Evolutionary conservation across 441 rosid species (phyloP), one percentile per base, ranked within the genome.

Genomic region (Erysimum cheiri): DNA sequence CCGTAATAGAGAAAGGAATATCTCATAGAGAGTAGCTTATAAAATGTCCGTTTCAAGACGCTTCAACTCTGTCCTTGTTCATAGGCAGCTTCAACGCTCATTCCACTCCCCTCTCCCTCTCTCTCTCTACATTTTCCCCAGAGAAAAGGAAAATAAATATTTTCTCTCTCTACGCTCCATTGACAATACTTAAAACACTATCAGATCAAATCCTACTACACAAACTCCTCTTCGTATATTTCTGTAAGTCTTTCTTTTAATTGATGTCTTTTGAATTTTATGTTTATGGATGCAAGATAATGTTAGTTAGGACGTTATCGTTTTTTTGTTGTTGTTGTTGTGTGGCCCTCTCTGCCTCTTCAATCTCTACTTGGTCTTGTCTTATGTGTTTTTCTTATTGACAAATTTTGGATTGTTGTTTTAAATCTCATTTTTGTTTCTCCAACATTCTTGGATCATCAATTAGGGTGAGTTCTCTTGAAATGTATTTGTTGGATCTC

Each of bases 1-100:
- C 78, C 69, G 49, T 44, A 55, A 35, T 37, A 55, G 26, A 29
- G 15, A 49, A 60, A 28, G 59, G 78, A 74, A 74, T 74, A 74
- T 74, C 59, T 74, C 73, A 17, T 40, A 36, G 3, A 14, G 69
- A 68, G 64, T 46, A 17, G 41, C 64, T 68, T 74, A 74, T 74
- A 74, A 74, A 74, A n/a, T 55, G 13, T 4, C 19, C 35, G 44
- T 61, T 74, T 60, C 56, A 47, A 52, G 28, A 43, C 73, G 37
- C 32, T 68, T 68, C 19, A 32, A 53, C 64, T 68, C 12, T 74
- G 36, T 67, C 52, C 36, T 60, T 61, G 47, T 74, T 74, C 77
- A 67, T 73, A 3, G n/a, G 28, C 43, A 43, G 36, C 73, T 53
- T 67, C 73, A 40, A 66, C 61, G 57, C 58, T 60, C 19, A 22